Evolutionary conservation across 176 grass and related monocot genomes (phyloP), one percentile per base, ranked within the genome.

Genomic region (Otatea glauca): DNA sequence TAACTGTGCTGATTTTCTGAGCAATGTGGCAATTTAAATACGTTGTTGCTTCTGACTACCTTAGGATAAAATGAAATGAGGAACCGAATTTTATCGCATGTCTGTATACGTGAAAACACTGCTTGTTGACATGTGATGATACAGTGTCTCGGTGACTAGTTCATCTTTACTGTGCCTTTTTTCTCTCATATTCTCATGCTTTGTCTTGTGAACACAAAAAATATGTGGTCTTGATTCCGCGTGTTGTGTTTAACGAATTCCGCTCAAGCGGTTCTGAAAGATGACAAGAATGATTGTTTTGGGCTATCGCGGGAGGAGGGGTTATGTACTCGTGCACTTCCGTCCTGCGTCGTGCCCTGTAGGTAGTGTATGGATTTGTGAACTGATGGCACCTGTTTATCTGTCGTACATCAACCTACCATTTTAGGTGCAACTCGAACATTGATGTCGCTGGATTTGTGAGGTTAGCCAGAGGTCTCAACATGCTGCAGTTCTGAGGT

Each of bases 1-100:
- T 58, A 79, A 47, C 74, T 59, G n/a, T 78, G 48, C 60, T 86
- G 39, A 81, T 77, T 62, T 80, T 69, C 43, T 6, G 20, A 14
- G 51, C 66, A 71, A 16, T 88, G 23, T 76, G 27, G 59, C 50
- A 63, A 58, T 58, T n/a, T 81, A n/a, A 61, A 32, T 77, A 66
- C 62, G 2, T 15, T 45, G 63, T 58, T 76, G 48, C 48, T 5
- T 29, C 58, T 17, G 2, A 24, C 14, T 39, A 47, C 62, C 42
- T 44, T 63, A 5, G 5, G 18, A 10, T 35, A 39, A 80, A 87
- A 58, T 75, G 61, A 49, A 74, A 44, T 8, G 77, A n/a, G 45
- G 75, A 69, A 51, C 10, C n/a, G 41, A 8, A 20, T 35, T 13
- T 20, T 72, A 16, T 14, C 5, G 63, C 72, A 61, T 21, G 34